phyloP scores from a whole-genome alignment of 164 flowering plant genomes.

The Hamamelis virginiana region DNA sequence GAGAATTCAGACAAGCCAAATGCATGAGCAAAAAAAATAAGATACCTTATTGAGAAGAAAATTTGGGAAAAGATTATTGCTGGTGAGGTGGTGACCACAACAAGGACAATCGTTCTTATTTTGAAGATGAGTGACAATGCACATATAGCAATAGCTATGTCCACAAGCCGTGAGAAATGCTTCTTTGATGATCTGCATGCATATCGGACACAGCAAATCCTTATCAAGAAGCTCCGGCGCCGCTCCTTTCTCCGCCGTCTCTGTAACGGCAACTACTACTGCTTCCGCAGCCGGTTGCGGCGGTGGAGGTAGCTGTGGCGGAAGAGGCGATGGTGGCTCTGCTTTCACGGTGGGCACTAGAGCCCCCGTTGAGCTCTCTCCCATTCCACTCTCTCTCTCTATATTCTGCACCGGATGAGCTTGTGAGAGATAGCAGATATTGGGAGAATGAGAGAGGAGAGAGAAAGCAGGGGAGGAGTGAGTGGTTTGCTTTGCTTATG shows the following conservation, averaged over 20 bases:
- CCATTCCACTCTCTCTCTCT: constrained; percentile 13
- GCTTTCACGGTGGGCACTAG: constrained; percentile 49
- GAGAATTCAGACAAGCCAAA: too few species aligned
- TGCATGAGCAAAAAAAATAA: too few species aligned
- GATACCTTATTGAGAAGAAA: constrained; percentile 68
- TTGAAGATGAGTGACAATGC: constrained; percentile 73
- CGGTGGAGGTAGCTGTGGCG: constrained; percentile 4
- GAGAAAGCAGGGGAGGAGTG: constrained; percentile 2
- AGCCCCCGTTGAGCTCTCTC: constrained; percentile 39
- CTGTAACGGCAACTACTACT: constrained; percentile 6
- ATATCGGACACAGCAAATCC: constrained; percentile 80
- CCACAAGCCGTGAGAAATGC: constrained; percentile 89
- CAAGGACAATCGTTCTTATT: constrained; percentile 88
- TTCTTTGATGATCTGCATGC: constrained; percentile 89
- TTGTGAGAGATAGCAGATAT: too few species aligned
- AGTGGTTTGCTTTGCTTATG: neutral
- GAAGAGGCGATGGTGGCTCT: constrained; percentile 1
- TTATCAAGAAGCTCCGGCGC: constrained; percentile 37
- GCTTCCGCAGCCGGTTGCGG: constrained; percentile 6
- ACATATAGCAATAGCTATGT: constrained; percentile 86
- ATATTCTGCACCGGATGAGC: neutral
- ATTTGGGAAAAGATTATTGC: constrained; percentile 67
- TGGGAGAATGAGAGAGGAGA: neutral
- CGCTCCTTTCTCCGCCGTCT: neutral
- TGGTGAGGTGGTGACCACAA: constrained; percentile 59